These are phyloP conservation scores for Podila verticillata DNA, from an alignment of 192 early-diverging fungal species.

Conservation along the genomic window DNA sequence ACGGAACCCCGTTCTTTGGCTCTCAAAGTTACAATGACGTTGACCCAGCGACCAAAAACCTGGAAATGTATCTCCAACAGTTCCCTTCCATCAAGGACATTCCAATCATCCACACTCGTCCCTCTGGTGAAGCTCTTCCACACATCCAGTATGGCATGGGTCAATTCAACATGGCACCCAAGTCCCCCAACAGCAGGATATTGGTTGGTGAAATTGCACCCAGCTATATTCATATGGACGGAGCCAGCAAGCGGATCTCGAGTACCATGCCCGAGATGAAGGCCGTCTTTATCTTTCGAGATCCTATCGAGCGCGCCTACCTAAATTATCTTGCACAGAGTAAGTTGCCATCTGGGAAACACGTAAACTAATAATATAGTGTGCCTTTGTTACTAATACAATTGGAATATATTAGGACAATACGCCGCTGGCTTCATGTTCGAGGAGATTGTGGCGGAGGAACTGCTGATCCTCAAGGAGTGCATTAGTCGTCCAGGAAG, in stretches of 20 bases:
- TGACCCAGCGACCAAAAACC: conserved; percentile 36
- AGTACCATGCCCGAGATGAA: conserved; percentile 61
- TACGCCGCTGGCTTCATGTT: conserved; percentile 49
- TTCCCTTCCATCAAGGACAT: conserved; percentile 53
- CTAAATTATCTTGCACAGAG: conserved; percentile 55
- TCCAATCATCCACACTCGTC: conserved; percentile 13
- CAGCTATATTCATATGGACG: conserved; percentile 47
- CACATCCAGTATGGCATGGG: conserved; percentile 47
- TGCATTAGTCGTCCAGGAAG: conserved; percentile 43
- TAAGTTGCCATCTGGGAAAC: conserved; percentile 1
- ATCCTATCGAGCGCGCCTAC: conserved; percentile 61
- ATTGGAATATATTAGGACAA: conserved; percentile 26
- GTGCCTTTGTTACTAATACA: too few species aligned
- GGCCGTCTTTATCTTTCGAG: conserved; percentile 59
- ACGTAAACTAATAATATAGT: too few species aligned
- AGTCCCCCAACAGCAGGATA: conserved; percentile 32
- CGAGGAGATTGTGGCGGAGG: conserved; percentile 47
- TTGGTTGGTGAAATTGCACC: conserved; percentile 46
- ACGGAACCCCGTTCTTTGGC: conserved; percentile 44
- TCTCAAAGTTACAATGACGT: conserved; percentile 45
- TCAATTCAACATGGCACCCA: conserved; percentile 37
- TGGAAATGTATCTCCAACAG: conserved; percentile 50
- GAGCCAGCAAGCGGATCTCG: conserved; percentile 54
- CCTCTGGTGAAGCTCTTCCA: conserved; percentile 37
- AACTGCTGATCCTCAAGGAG: conserved; percentile 42